Evolutionary conservation across 73 alveolate species (phyloP), one percentile per base, ranked within the genome.

Genomic region (Stentor coeruleus): DNA sequence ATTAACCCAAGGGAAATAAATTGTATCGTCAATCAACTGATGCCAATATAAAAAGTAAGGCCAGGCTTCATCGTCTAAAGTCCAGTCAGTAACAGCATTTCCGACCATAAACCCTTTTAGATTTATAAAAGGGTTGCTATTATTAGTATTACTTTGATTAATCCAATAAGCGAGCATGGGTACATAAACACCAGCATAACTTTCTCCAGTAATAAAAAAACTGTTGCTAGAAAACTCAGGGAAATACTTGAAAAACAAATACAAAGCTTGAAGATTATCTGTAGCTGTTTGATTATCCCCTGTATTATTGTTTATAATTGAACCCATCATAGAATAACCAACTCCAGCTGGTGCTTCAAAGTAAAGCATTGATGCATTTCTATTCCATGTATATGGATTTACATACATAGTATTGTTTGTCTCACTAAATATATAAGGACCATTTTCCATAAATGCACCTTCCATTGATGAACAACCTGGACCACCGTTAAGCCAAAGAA

Each of bases 131-230:
- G 88, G 39, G 38, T 30, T 3, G 20, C 82, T 20, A 3, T 72
- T 42, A 28, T 2, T 58, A 28, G 39, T 38, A 74, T 84, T 84
- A 33, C 81, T 75, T 35, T 37, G n/a, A 11, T 37, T 79, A 1
- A 84, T 81, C 3, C 74, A 0, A 0, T 81, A 33, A 11, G 86
- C 97, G 42, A 94, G 91, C 73, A 94, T 76, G 0, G 99, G 99
- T 59, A 96, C 94, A 88, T 93, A 96, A 40, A 92, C 87, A 4
- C 99, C 99, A 35, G 99, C 98, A 91, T 96, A 96, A 14, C 96
- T 83, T 86, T 91, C 98, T 42, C 99, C 99, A 3, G 98, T 81
- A 58, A 96, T 82, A 83, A 85, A 93, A 75, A 96, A 88, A 39
- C 88, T 95, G 42, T 86, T 81, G 26, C 85, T 75, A 59, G 81